Percentiles rank a stretch among this genome's conserved stretches.
phyloP scores from a whole-genome alignment of 2,329 filamentous ascomycete genomes.

The Penicillium nordicum region DNA sequence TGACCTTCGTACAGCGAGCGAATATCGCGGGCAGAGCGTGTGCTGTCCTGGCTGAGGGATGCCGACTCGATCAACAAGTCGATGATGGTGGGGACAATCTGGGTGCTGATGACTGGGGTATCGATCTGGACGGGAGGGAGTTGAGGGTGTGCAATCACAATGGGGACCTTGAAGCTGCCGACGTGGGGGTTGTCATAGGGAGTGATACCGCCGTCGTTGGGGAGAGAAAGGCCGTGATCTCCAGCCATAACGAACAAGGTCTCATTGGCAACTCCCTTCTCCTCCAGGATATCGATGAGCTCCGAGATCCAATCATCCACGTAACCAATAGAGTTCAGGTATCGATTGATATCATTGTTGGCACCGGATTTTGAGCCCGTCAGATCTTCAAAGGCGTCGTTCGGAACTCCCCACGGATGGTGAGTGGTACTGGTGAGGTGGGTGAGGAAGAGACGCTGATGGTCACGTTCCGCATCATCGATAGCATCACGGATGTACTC shows the following conservation, averaged over 20 bases:
- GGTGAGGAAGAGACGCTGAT: constrained; percentile 32
- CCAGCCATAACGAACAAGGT: constrained; percentile 35
- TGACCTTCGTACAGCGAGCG: constrained; percentile 33
- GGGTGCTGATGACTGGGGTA: constrained; percentile 28
- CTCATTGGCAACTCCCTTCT: constrained; percentile 32
- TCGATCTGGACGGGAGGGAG: constrained; percentile 30
- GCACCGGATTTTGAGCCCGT: constrained; percentile 17
- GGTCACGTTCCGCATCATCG: constrained; percentile 29
- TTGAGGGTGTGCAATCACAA: constrained; percentile 33
- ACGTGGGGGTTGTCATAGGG: constrained; percentile 35
- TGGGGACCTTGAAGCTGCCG: constrained; percentile 34
- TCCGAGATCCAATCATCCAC: constrained; percentile 32
- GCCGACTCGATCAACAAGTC: constrained; percentile 32
- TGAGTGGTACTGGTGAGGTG: constrained; percentile 37
- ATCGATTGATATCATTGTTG: constrained; percentile 27
- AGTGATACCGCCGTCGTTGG: constrained; percentile 35
- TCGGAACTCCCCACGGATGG: constrained; percentile 32
- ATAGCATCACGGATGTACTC: constrained; percentile 35
- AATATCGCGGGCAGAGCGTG: constrained; percentile 24
- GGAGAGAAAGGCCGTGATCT: constrained; percentile 36
- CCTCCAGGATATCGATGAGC: constrained; percentile 30
- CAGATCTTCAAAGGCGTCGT: constrained; percentile 25
- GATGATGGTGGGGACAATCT: constrained; percentile 33
- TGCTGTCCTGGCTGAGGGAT: constrained; percentile 25
- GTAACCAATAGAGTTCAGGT: constrained; percentile 33